A percentile compares a stretch with the other conserved stretches of the same genome.
Conservation (phyloP, 768 basidiomycete species). For the Leucocoprinus leucothites region DNA sequence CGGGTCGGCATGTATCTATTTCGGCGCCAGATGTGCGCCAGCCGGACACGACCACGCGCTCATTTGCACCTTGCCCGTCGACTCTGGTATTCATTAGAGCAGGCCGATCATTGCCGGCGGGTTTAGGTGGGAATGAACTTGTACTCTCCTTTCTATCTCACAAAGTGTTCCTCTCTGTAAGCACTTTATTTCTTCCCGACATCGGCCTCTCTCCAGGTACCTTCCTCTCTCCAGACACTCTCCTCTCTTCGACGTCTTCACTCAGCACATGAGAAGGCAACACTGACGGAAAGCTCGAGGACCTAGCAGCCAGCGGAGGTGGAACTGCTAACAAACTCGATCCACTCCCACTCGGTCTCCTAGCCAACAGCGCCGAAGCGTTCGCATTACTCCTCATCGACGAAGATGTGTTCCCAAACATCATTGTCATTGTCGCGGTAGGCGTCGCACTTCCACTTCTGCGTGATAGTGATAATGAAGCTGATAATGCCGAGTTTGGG, state of each 20-base stretch:
- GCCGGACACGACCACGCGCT: too few relatives aligned
- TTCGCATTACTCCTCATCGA: slow-evolving; percentile 6
- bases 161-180: too few relatives aligned
- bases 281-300: neutral
- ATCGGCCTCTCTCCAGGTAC: too few relatives aligned
- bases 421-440: slow-evolving; percentile 60
- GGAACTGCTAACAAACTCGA: neutral
- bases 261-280: neutral
- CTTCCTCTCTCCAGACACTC: too few relatives aligned
- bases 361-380: neutral
- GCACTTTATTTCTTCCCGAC: too few relatives aligned
- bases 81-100: too few relatives aligned
- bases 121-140: too few relatives aligned
- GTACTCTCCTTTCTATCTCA: too few relatives aligned
- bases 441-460: slow-evolving; percentile 54
- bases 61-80: too few relatives aligned
- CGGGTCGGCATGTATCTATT: too few relatives aligned
- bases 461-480: slow-evolving; percentile 56
- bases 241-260: neutral
- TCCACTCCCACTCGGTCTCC: slow-evolving; percentile 3
- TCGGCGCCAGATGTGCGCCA: too few relatives aligned
- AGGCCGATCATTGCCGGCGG: too few relatives aligned
- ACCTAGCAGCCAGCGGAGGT: neutral
- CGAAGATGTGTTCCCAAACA: slow-evolving; percentile 34
- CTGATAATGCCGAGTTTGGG: slow-evolving; percentile 72